Base-by-base conservation (phyloP, 495 filamentous ascomycete species). In the Aspergillus avenaceus region DNA sequence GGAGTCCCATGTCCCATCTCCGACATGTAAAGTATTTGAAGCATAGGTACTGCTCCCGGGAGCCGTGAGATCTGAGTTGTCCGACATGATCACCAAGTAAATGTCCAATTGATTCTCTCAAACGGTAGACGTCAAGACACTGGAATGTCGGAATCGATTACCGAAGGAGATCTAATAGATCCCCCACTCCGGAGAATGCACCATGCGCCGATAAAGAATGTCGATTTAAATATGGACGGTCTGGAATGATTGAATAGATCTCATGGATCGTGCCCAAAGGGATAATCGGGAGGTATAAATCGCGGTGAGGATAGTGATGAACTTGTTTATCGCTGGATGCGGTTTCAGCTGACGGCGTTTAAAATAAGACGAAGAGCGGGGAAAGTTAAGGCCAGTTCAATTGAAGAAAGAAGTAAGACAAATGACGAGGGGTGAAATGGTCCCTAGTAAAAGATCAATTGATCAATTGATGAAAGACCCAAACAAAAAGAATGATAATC, bases 1-100 rank as follows among this genome's bases (percentile, higher is more conserved):
- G 21, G 80, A 79, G 58, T 96, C 89, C 91, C 91, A 96, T 24
- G 91, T 96, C 24, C 91, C 91, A 73, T 96, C 91, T 50, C 91
- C 91, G 14, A 96, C 91, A 55, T 78, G 81, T 69, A 95, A 74
- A 34, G 87, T 92, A 66, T 89, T 79, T 37, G 90, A 95, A 40
- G 79, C 70, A 73, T 96, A 96, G 18, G 81, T 83, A 66, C 84
- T 87, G 75, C 85, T 87, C 63, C 91, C 91, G 18, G 91, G 75
- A 50, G 87, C 82, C 49, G 90, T 83, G 47, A 93, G 76, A 12
- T 58, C 72, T 11, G 73, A 67, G 55, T 72, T 65, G 14, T 68
- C 56, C 52, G 68, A 62, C 76, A 79, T 79, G 45, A 22, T 56
- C 53, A 8, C 18, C 25, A 25, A 25, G 25, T 2, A 41, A 28